phyloP scores from a whole-genome alignment of 768 basidiomycete species.

The Termitomyces sp. region DNA sequence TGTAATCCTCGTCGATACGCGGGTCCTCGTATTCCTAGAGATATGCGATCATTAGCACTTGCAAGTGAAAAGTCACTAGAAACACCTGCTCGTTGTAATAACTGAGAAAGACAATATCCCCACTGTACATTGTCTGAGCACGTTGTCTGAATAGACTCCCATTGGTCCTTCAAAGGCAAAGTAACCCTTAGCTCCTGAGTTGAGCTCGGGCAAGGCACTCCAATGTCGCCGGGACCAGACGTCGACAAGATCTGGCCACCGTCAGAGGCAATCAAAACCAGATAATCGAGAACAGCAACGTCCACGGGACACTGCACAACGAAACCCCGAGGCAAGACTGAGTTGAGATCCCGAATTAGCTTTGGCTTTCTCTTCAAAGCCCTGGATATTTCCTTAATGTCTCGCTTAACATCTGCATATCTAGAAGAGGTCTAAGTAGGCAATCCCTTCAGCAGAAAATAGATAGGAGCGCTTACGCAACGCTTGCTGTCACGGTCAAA shows the following conservation, averaged over 20 bases:
- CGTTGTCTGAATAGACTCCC: neutral
- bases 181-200: slow-evolving; percentile 1
- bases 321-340: slow-evolving; percentile 4
- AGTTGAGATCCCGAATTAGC: slow-evolving; percentile 10
- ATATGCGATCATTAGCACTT: neutral
- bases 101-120: slow-evolving; percentile 8
- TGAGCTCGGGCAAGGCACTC: slow-evolving; percentile 1
- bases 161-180: neutral
- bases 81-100: slow-evolving; percentile 6
- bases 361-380: slow-evolving; percentile 3
- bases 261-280: neutral
- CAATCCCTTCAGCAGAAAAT: neutral
- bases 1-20: neutral
- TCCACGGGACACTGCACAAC: slow-evolving; percentile 7
- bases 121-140: neutral
- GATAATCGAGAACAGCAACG: neutral
- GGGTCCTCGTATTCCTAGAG: slow-evolving; percentile 5
- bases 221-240: neutral
- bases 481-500: neutral
- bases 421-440: neutral
- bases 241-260: slow-evolving; percentile 7
- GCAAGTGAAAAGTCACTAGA: neutral
- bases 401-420: neutral
- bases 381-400: neutral
- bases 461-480: neutral